Conservation (phyloP, 2,329 filamentous ascomycete genomes). For the Aspergillus luchuensis region DNA sequence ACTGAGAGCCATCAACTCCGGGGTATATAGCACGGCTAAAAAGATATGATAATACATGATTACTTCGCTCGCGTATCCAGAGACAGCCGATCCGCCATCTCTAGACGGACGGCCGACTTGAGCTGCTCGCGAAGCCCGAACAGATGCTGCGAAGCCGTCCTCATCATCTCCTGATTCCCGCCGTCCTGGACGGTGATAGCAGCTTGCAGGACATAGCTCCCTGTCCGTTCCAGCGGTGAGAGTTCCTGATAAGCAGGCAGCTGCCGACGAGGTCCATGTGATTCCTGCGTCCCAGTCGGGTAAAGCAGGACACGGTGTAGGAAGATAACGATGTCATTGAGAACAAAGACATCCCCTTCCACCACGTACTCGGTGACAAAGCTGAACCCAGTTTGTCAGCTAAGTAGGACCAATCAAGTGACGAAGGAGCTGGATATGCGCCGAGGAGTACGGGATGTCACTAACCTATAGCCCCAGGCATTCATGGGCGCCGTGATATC, state of each 20-base stretch:
- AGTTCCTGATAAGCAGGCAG: conserved; percentile 51
- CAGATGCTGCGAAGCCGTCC: conserved; percentile 57
- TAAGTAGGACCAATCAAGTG: conserved; percentile 4
- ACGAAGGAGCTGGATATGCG: not conserved
- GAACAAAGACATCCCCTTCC: conserved; percentile 60
- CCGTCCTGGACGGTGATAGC: conserved; percentile 59
- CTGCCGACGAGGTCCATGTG: conserved; percentile 35
- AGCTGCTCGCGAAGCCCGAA: conserved; percentile 57
- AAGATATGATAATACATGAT: conserved; percentile 14
- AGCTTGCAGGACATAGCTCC: conserved; percentile 61
- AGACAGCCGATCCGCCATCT: conserved; percentile 59
- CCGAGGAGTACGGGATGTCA: conserved; percentile 15
- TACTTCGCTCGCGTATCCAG: conserved; percentile 63
- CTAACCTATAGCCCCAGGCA: conserved; percentile 57
- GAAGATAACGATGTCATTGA: conserved; percentile 59
- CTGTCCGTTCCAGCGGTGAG: conserved; percentile 57
- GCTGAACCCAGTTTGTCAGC: conserved; percentile 36
- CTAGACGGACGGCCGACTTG: conserved; percentile 58
- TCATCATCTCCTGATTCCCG: conserved; percentile 56
- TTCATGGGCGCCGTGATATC: conserved; percentile 55
- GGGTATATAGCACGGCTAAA: conserved; percentile 25
- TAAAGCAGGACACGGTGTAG: conserved; percentile 57
- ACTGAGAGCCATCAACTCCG: conserved; percentile 17
- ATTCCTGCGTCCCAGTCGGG: conserved; percentile 39
- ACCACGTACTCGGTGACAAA: conserved; percentile 60